These are phyloP conservation scores for Tolypocladium cylindrosporum DNA, from an alignment of 2,329 filamentous ascomycete genomes.

Conservation along the genomic window DNA sequence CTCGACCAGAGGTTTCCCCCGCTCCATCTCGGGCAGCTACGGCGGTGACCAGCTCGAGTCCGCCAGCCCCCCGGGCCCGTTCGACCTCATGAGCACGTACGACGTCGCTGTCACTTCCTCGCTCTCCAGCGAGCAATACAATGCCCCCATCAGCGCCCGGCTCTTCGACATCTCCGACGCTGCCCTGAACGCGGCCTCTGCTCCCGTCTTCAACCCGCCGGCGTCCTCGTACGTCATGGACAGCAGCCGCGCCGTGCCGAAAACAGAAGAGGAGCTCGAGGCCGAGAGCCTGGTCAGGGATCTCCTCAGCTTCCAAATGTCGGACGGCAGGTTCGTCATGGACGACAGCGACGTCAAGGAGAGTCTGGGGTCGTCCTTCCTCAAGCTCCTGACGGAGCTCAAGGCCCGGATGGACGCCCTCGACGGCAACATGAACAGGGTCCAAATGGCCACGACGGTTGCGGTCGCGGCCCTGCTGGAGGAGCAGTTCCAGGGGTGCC, in stretches of 20 bases:
- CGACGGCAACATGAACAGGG: neutral
- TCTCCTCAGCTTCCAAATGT: neutral
- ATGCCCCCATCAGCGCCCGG: neutral
- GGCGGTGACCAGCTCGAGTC: neutral
- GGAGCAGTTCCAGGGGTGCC: conserved; percentile 1
- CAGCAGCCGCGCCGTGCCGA: neutral
- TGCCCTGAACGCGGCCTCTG: neutral
- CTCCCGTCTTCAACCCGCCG: neutral
- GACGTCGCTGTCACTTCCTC: neutral
- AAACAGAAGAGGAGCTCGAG: neutral
- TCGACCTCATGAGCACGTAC: too few relatives aligned
- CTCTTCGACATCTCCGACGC: neutral
- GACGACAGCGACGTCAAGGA: neutral
- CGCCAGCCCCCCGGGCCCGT: neutral
- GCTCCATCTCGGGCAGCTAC: too few relatives aligned
- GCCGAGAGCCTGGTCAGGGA: neutral
- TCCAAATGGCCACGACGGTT: neutral
- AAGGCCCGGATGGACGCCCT: neutral
- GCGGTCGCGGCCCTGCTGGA: neutral
- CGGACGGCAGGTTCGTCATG: neutral
- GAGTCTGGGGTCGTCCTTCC: neutral
- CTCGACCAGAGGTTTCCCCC: too few relatives aligned
- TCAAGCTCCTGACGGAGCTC: neutral
- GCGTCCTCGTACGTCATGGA: neutral
- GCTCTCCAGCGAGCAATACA: neutral